These are phyloP conservation scores for Leccinum barrowsii DNA, from an alignment of 768 basidiomycete species.

Conservation along the genomic window DNA sequence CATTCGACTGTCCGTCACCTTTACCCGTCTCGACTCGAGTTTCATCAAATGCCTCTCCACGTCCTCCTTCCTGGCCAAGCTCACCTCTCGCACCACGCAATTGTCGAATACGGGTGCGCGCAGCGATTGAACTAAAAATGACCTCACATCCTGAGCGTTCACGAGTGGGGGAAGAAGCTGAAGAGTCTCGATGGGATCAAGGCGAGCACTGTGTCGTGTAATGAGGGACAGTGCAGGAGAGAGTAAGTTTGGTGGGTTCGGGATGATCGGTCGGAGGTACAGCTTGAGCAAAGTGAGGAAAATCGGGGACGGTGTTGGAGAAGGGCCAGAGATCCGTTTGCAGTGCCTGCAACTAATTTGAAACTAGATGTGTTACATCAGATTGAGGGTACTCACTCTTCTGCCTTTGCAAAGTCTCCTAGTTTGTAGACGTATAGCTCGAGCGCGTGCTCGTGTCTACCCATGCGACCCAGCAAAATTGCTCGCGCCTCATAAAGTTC, in stretches of 20 bases:
- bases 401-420: conserved; percentile 80
- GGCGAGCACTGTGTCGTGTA: conserved; percentile 72
- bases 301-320: conserved; percentile 53
- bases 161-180: conserved; percentile 89
- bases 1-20: conserved; percentile 91
- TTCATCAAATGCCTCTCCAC: conserved; percentile 68
- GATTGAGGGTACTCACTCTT: conserved; percentile 58
- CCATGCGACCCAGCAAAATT: conserved; percentile 83
- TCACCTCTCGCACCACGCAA: conserved; percentile 63
- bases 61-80: conserved; percentile 75
- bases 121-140: conserved; percentile 71
- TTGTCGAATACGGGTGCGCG: conserved; percentile 68
- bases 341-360: conserved; percentile 66
- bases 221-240: conserved; percentile 86
- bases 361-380: neutral
- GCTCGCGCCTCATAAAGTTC: conserved; percentile 91
- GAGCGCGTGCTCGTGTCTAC: conserved; percentile 90
- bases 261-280: conserved; percentile 73
- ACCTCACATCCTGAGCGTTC: conserved; percentile 71
- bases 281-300: conserved; percentile 85
- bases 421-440: conserved; percentile 91
- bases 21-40: conserved; percentile 78
- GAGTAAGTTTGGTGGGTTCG: conserved; percentile 54
- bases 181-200: conserved; percentile 80
- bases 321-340: conserved; percentile 68